Evolutionary conservation across 495 filamentous ascomycete genomes (phyloP).

Genomic region (Pyrenopolyporus hunteri): DNA sequence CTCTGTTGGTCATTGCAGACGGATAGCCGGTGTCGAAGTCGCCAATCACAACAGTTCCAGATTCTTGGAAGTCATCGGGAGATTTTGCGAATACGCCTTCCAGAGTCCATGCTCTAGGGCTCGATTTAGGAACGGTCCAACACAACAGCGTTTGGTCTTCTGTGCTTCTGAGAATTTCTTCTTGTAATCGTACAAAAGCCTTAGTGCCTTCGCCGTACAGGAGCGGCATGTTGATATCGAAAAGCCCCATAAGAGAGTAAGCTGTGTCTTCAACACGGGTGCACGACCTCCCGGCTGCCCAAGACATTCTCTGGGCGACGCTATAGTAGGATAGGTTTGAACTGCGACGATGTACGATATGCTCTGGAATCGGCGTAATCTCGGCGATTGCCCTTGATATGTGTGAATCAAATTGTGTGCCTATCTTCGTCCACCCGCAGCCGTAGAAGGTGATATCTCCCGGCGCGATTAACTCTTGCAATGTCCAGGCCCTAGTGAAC

Average conservation of each 20-base stretch:
- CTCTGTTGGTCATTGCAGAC: slow-evolving; percentile 21
- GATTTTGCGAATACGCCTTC: slow-evolving; percentile 31
- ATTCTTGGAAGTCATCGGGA: slow-evolving; percentile 18
- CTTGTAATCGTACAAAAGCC: slow-evolving; percentile 43
- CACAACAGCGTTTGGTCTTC: slow-evolving; percentile 42
- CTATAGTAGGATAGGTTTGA: slow-evolving; percentile 3
- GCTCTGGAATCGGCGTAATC: slow-evolving; percentile 32
- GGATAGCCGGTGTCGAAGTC: slow-evolving; percentile 11
- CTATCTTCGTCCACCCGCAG: slow-evolving; percentile 33
- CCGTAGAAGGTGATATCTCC: slow-evolving; percentile 39
- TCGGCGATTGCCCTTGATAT: slow-evolving; percentile 27
- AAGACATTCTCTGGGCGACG: slow-evolving; percentile 42
- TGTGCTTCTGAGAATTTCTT: slow-evolving; percentile 41
- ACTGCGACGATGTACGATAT: not conserved
- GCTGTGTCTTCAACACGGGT: slow-evolving; percentile 41
- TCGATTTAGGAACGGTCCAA: slow-evolving; percentile 28
- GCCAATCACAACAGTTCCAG: not conserved
- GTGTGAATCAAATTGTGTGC: not conserved
- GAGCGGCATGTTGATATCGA: slow-evolving; percentile 44
- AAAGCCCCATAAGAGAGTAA: slow-evolving; percentile 43
- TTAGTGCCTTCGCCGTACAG: slow-evolving; percentile 43
- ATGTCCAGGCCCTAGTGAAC: slow-evolving; percentile 47
- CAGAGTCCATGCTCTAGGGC: slow-evolving; percentile 15
- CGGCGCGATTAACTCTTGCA: slow-evolving; percentile 45
- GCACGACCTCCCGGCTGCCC: slow-evolving; percentile 35